Percentiles rank a stretch among this genome's conserved stretches.
These are phyloP conservation scores for Euphorbia schlechtendalii DNA, from an alignment of 441 rosid species.

Conservation along the genomic window DNA sequence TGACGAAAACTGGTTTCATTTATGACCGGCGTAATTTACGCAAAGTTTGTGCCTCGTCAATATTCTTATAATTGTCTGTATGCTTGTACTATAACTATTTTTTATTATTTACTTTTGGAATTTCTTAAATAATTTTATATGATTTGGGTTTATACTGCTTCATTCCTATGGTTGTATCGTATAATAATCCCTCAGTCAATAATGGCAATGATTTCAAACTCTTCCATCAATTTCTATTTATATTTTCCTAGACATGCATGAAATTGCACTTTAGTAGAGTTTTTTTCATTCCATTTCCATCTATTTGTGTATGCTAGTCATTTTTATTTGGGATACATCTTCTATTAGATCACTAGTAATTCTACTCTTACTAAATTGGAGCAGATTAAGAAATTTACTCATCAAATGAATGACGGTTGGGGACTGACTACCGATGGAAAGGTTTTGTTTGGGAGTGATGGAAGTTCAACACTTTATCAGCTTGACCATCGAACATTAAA, in stretches of 20 bases:
- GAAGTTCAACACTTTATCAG: conserved; percentile 75
- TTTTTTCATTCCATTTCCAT: not conserved
- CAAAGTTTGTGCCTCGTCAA: conserved; percentile 58
- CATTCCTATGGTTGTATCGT: not conserved
- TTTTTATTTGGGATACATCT: not conserved
- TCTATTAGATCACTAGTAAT: conserved; percentile 7
- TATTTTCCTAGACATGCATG: not conserved
- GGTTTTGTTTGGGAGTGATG: conserved; percentile 80
- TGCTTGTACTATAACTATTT: not conserved
- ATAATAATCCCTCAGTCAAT: not conserved
- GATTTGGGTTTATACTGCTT: not conserved
- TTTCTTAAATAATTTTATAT: conserved; percentile 1
- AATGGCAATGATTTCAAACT: not conserved
- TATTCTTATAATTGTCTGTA: conserved; percentile 6
- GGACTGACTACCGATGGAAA: conserved; percentile 91
- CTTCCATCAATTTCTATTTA: not conserved
- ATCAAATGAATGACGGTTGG: conserved; percentile 95
- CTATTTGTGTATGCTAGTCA: conserved; percentile 5
- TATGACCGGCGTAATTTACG: conserved; percentile 65
- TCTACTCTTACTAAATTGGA: conserved; percentile 10
- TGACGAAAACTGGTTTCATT: conserved; percentile 73
- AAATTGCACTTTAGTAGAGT: not conserved
- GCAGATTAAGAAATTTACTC: conserved; percentile 65
- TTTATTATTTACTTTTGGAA: not conserved
- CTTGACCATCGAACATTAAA: conserved; percentile 61